phyloP scores from a whole-genome alignment of 2,329 filamentous ascomycete species.

The Xylariaceae sp. region DNA sequence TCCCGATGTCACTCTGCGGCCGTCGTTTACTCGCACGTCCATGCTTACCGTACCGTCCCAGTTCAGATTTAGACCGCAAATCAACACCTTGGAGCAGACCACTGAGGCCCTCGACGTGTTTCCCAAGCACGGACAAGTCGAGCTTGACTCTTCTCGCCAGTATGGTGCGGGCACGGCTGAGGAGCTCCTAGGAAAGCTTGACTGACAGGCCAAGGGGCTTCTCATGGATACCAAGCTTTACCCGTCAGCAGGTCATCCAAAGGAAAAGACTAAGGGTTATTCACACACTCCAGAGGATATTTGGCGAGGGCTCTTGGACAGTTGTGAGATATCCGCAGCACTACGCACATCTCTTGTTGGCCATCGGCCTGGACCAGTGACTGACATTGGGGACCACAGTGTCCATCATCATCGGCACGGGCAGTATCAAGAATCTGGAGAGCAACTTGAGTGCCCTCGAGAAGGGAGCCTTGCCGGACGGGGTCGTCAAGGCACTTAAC shows the following conservation, averaged over 20 bases:
- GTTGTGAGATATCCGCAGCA: conserved; percentile 20
- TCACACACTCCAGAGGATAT: conserved; percentile 23
- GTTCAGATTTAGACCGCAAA: no score
- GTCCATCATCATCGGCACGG: conserved; percentile 27
- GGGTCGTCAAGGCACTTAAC: not conserved
- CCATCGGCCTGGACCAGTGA: conserved; percentile 1
- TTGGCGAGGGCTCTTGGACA: conserved; percentile 21
- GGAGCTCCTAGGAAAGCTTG: conserved; percentile 32
- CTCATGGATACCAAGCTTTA: conserved; percentile 34
- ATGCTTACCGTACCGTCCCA: no score
- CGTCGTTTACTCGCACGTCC: no score
- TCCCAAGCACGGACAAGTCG: conserved; percentile 57
- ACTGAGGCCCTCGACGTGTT: conserved; percentile 56
- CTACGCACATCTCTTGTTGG: not conserved
- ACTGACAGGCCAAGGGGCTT: conserved; percentile 31
- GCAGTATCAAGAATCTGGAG: conserved; percentile 27
- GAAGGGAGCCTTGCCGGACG: conserved; percentile 21
- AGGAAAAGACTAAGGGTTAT: conserved; percentile 3
- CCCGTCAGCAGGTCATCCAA: conserved; percentile 2
- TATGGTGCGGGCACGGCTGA: conserved; percentile 61
- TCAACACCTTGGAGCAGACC: conserved; percentile 9
- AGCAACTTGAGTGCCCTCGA: conserved; percentile 28
- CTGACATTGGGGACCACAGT: conserved; percentile 17
- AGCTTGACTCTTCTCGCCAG: conserved; percentile 54
- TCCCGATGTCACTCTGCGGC: no score